A percentile compares a stretch with the other conserved stretches of the same genome.
These are phyloP conservation scores for Macrolepiota fuliginosa DNA, from an alignment of 768 basidiomycete species.

Conservation along the genomic window DNA sequence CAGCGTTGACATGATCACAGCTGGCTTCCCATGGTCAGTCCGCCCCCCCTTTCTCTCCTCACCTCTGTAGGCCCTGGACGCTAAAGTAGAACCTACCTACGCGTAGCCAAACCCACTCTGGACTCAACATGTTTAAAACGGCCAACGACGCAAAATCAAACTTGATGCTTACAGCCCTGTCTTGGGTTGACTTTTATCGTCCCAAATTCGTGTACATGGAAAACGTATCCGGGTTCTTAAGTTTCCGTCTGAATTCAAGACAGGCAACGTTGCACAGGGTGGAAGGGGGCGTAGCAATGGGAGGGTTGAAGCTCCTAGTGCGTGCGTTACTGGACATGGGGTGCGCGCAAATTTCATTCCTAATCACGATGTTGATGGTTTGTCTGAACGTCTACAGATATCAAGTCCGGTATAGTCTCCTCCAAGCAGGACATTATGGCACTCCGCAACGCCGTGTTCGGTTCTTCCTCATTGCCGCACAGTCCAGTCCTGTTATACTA, in stretches of 20 bases:
- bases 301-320: conserved; percentile 68
- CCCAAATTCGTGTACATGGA: conserved; percentile 47
- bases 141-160: conserved; percentile 69
- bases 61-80: background rate
- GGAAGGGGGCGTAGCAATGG: conserved; percentile 66
- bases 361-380: background rate
- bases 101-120: conserved; percentile 59
- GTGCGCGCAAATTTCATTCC: conserved; percentile 33
- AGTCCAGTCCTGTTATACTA: conserved; percentile 23
- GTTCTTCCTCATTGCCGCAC: conserved; percentile 53
- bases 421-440: conserved; percentile 58
- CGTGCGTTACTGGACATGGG: conserved; percentile 63
- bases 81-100: background rate
- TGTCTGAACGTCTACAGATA: conserved; percentile 32
- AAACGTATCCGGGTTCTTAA: conserved; percentile 53
- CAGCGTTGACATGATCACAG: conserved; percentile 58
- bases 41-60: background rate
- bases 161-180: conserved; percentile 59
- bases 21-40: conserved; percentile 75
- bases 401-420: conserved; percentile 46
- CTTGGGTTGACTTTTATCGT: conserved; percentile 45
- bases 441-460: conserved; percentile 53
- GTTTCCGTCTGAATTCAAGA: conserved; percentile 36
- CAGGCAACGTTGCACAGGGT: conserved; percentile 43
- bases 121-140: conserved; percentile 66